Base-by-base conservation (phyloP, 1,284 basidiomycete genomes). In the Ganoderma lucidum region DNA sequence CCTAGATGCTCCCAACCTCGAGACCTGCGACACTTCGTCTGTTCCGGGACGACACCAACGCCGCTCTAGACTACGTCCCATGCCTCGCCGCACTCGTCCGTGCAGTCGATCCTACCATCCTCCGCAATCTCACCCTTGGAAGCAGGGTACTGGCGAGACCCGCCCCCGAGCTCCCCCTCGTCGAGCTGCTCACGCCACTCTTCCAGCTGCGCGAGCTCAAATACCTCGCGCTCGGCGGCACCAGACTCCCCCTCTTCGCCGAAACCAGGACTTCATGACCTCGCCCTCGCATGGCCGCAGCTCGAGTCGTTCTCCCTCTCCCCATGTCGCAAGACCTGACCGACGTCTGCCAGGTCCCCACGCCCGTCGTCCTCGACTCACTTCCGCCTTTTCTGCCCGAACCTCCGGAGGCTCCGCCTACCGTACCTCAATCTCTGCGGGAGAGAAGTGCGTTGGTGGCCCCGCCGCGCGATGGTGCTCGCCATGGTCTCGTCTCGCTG, bases 201-300 rank as follows among this genome's bases (percentile, higher is more conserved):
- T 55, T 55, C 53, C 53, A 55, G 30, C 53, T 55, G 53, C 53
- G 53, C 10, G 53, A 30, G 53, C 53, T 55, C 28, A 55, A 32
- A 12, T 10, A n/a, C 28, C 53, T 55, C 28, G 53, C 12, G 2
- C 53, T 55, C 53, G 15, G 28, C 28, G 53, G 53, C 30, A n/a
- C 53, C 14, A 15, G 30, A 4, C 28, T 55, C 3, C 53, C 45
- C 8, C 45, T 30, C 28, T 55, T 32, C 53, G 12, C 6, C 30
- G 28, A 28, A 28, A 55, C 53, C 28, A 55, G 28, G 53, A 55
- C 53, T 55, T 30, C 53, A 55, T 55, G 28, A 55, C 30, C 23
- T 55, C 2, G 28, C 30, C 12, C 53, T 32, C 53, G 53, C 53
- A 55, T 55, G 28, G 53, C 53, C 53, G 15, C 30, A 32, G 28